A percentile compares a stretch with the other conserved stretches of the same genome.
These are phyloP conservation scores for Rhizodiscina lignyota DNA, from an alignment of 495 filamentous ascomycete genomes.

Conservation along the genomic window DNA sequence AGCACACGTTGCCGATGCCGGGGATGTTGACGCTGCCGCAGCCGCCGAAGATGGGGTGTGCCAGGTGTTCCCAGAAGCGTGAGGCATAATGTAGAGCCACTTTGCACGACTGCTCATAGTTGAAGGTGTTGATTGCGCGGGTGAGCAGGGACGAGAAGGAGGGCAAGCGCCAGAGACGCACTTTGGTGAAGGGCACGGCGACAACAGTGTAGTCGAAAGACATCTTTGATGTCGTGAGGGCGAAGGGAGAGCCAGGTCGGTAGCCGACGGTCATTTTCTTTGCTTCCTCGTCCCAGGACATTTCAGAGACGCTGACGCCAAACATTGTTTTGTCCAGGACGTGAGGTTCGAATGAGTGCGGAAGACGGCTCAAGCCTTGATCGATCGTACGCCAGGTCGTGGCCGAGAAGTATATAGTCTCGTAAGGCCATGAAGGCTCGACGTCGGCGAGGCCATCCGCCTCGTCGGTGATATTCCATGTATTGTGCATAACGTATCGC, in stretches of 20 bases:
- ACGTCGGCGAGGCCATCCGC: slow-evolving; percentile 16
- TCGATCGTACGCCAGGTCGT: slow-evolving; percentile 49
- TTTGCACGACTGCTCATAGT: slow-evolving; percentile 45
- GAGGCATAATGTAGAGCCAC: slow-evolving; percentile 44
- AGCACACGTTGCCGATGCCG: slow-evolving; percentile 42
- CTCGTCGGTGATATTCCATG: slow-evolving; percentile 37
- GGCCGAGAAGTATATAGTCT: slow-evolving; percentile 42
- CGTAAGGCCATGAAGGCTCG: slow-evolving; percentile 21
- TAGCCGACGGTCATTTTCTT: slow-evolving; percentile 8
- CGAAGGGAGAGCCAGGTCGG: slow-evolving; percentile 10
- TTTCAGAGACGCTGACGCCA: slow-evolving; percentile 30
- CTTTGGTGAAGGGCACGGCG: slow-evolving; percentile 41
- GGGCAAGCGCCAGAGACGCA: slow-evolving; percentile 23
- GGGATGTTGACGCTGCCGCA: slow-evolving; percentile 41
- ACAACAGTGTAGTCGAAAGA: slow-evolving; percentile 51
- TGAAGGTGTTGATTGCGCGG: slow-evolving; percentile 42
- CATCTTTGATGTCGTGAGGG: slow-evolving; percentile 9
- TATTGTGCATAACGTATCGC: slow-evolving; percentile 35
- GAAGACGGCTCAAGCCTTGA: slow-evolving; percentile 41
- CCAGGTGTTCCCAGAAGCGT: slow-evolving; percentile 52
- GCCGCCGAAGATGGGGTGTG: slow-evolving; percentile 43
- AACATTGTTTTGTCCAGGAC: slow-evolving; percentile 38
- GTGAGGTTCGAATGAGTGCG: slow-evolving; percentile 42
- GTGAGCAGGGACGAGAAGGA: slow-evolving; percentile 31
- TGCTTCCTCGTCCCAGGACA: slow-evolving; percentile 23